Conservation (phyloP, 257 asterid species). For the Pogostemon cablin region DNA sequence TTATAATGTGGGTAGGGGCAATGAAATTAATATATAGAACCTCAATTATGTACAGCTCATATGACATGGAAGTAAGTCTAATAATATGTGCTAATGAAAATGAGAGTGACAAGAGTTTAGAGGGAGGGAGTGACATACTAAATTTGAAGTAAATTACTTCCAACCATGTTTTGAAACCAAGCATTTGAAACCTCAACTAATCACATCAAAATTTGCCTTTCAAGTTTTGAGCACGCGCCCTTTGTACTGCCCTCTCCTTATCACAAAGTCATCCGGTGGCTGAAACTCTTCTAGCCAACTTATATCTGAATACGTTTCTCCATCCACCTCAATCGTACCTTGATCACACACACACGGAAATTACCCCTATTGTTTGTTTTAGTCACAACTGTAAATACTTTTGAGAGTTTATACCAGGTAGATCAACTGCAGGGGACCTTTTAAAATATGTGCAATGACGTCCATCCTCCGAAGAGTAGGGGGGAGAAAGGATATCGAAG, state of each 20-base stretch:
- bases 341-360: slow-evolving; percentile 7
- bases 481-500: slow-evolving; percentile 96
- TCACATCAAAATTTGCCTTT: slow-evolving; percentile 41
- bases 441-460: slow-evolving; percentile 92
- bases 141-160: slow-evolving; percentile 39
- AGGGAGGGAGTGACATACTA: slow-evolving; percentile 33
- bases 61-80: slow-evolving; percentile 35
- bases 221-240: slow-evolving; percentile 78
- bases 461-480: slow-evolving; percentile 88
- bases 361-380: not conserved
- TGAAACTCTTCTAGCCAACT: slow-evolving; percentile 92
- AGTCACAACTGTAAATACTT: not conserved
- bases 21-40: slow-evolving; percentile 43
- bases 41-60: slow-evolving; percentile 71
- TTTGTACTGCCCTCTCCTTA: slow-evolving; percentile 91
- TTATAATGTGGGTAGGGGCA: slow-evolving; percentile 38
- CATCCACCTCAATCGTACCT: slow-evolving; percentile 81
- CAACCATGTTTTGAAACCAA: slow-evolving; percentile 41
- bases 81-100: slow-evolving; percentile 40
- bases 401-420: slow-evolving; percentile 63
- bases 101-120: slow-evolving; percentile 37
- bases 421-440: slow-evolving; percentile 63
- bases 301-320: slow-evolving; percentile 60
- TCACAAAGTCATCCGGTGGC: slow-evolving; percentile 88
- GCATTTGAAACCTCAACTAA: slow-evolving; percentile 37